Evolutionary conservation across 441 rosid genomes (phyloP).

Genomic region (Adansonia rubrostipa): DNA sequence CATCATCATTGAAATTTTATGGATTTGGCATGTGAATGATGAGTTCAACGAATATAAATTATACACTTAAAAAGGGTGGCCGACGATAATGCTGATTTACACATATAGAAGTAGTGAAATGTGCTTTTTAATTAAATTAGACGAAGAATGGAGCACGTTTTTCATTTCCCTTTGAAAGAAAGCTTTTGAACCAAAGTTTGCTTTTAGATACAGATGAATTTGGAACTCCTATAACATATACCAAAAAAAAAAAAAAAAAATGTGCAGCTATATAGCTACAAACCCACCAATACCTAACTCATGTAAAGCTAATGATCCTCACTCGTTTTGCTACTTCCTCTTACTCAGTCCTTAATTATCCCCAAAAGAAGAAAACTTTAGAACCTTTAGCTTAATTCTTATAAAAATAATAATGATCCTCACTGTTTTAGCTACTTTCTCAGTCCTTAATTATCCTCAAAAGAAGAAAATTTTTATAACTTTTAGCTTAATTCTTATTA

Average conservation of each 20-base stretch:
- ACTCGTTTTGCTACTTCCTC: background rate
- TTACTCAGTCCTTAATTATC: too few relatives aligned
- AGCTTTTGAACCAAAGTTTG: background rate
- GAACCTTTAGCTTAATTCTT: too few relatives aligned
- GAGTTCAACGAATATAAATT: background rate
- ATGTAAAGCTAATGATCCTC: background rate
- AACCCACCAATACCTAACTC: background rate
- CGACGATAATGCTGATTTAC: background rate
- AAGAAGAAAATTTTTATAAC: too few relatives aligned
- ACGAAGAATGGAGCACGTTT: background rate
- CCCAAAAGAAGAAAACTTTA: too few relatives aligned
- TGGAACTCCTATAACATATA: background rate
- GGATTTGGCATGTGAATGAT: too few relatives aligned
- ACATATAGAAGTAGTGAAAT: background rate
- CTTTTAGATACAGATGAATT: background rate
- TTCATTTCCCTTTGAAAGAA: background rate
- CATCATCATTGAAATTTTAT: too few relatives aligned
- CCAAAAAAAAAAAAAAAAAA: background rate
- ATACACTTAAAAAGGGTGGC: background rate
- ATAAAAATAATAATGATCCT: too few relatives aligned
- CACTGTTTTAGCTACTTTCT: too few relatives aligned
- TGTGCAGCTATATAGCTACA: background rate
- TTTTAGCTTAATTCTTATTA: too few relatives aligned
- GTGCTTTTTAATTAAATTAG: background rate
- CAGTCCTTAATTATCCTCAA: too few relatives aligned